Evolutionary conservation across 352 stramenopile genomes (phyloP).

Genomic region (Phytophthora crassamura): DNA sequence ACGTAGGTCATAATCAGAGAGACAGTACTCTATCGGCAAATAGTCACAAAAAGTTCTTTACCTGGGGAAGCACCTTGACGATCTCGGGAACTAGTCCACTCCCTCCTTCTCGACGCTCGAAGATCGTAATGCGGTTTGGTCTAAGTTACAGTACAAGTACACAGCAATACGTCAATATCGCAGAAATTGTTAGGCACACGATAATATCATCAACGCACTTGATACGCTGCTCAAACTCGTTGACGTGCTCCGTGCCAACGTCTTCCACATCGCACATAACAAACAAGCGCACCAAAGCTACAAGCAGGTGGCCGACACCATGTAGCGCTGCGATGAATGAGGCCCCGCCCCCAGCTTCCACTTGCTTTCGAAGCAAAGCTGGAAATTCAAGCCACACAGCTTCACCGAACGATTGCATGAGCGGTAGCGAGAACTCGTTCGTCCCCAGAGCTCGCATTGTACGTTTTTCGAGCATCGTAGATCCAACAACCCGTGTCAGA

Average conservation of each 20-base stretch:
- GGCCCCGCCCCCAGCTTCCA: conserved; percentile 40
- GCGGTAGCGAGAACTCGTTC: conserved; percentile 95
- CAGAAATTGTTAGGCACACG: not conserved
- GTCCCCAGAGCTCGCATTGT: conserved; percentile 79
- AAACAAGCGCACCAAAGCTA: conserved; percentile 94
- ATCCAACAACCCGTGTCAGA: conserved; percentile 85
- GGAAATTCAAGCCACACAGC: conserved; percentile 96
- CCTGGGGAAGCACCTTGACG: conserved; percentile 60
- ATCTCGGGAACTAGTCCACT: conserved; percentile 89
- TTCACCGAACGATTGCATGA: conserved; percentile 95
- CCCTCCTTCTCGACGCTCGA: conserved; percentile 88
- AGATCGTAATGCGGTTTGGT: conserved; percentile 88
- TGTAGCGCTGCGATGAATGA: conserved; percentile 71
- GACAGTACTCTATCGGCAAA: not conserved
- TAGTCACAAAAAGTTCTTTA: conserved; percentile 21
- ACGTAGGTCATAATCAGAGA: not conserved
- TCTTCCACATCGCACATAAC: conserved; percentile 89
- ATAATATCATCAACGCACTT: conserved; percentile 42
- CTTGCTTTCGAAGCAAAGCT: conserved; percentile 39
- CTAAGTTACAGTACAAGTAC: conserved; percentile 24
- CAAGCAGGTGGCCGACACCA: conserved; percentile 91
- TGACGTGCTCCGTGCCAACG: conserved; percentile 87
- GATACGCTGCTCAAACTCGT: conserved; percentile 67
- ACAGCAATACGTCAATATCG: conserved; percentile 1
- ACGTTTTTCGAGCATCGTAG: conserved; percentile 83